phyloP scores from a whole-genome alignment of 192 early-diverging fungal species.

The Coemansia sp. region DNA sequence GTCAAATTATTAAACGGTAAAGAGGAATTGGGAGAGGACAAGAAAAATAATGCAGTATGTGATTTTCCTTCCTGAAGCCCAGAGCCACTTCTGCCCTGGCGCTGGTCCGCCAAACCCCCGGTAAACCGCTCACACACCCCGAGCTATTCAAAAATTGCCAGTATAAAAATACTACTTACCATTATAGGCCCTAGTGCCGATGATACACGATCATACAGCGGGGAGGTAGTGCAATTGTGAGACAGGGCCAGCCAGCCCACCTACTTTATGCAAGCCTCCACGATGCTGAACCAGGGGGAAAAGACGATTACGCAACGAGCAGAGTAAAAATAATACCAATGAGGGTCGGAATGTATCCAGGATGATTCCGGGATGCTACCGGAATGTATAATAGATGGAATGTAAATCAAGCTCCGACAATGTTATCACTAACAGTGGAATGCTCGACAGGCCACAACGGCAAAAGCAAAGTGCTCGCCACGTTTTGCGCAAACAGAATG shows the following conservation, averaged over 20 bases:
- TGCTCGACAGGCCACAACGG: too few relatives aligned
- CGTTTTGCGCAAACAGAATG: too few relatives aligned
- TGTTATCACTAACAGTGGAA: too few relatives aligned
- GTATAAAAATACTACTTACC: constrained; percentile 2
- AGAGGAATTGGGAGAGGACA: not conserved
- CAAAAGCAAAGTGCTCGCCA: too few relatives aligned
- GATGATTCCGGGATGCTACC: not conserved
- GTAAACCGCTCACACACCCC: not conserved
- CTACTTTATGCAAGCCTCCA: too few relatives aligned
- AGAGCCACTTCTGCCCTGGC: not conserved
- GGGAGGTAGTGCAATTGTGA: not conserved
- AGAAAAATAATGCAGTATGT: not conserved
- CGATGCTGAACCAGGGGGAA: not conserved
- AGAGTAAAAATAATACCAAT: too few relatives aligned
- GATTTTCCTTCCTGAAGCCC: not conserved
- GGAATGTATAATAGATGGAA: not conserved
- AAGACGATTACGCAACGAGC: not conserved
- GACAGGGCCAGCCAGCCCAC: not conserved
- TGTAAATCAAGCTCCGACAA: too few relatives aligned
- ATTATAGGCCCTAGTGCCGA: not conserved
- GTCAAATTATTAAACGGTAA: not conserved
- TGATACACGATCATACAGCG: not conserved
- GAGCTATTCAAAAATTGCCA: not conserved
- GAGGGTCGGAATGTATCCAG: too few relatives aligned
- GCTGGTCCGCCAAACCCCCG: not conserved